These are phyloP conservation scores for Bothriochloa decipiens DNA, from an alignment of 176 grass and related monocot species.

Conservation along the genomic window DNA sequence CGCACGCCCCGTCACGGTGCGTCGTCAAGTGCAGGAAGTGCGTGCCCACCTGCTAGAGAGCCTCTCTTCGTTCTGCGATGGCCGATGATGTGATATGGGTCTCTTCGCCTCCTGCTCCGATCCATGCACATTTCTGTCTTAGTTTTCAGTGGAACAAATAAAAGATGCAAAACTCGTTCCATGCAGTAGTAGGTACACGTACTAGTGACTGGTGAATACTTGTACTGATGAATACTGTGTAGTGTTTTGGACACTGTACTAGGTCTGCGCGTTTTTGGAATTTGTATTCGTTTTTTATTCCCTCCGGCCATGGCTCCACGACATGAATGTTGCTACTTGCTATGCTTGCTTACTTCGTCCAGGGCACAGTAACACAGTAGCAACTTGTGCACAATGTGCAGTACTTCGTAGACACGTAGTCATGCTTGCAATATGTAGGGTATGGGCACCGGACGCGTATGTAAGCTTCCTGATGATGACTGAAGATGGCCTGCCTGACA, in stretches of 20 bases:
- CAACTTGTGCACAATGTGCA: background rate
- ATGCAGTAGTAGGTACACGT: background rate
- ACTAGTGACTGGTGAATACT: background rate
- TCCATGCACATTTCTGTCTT: background rate
- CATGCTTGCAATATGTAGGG: background rate
- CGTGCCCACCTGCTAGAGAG: slow-evolving; percentile 79
- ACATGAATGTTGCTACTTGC: background rate
- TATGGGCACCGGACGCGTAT: no score
- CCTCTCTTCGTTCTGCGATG: background rate
- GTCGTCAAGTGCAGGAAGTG: slow-evolving; percentile 83
- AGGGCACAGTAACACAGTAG: background rate
- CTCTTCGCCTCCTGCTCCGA: background rate
- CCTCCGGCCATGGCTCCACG: background rate
- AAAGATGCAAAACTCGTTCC: background rate
- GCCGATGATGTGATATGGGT: background rate
- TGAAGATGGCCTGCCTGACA: background rate
- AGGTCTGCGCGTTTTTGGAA: slow-evolving; percentile 8
- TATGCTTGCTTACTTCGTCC: no score
- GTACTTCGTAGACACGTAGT: background rate
- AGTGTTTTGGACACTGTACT: background rate
- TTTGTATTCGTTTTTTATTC: background rate
- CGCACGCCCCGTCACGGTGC: slow-evolving; percentile 57
- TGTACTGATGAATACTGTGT: background rate
- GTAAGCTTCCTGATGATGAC: background rate
- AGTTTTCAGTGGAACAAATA: background rate